A percentile compares a stretch with the other conserved stretches of the same genome.
These are phyloP conservation scores for Tetragonia tetragonoides DNA, from an alignment of 148 eudicot genomes.

Conservation along the genomic window DNA sequence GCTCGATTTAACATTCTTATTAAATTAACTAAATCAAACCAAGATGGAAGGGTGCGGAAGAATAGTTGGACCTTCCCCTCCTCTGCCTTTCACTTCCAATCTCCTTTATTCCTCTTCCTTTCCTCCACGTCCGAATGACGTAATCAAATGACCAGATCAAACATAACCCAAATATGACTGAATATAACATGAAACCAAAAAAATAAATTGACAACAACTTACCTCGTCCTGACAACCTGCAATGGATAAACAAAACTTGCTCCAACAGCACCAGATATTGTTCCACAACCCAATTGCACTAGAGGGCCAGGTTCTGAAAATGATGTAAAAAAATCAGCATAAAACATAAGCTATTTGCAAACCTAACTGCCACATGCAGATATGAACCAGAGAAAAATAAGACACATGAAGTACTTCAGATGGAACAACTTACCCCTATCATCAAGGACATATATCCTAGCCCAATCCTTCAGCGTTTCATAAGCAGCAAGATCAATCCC, in stretches of 20 bases:
- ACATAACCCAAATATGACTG: background rate
- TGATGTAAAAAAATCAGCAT: conserved; percentile 5
- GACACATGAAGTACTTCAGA: background rate
- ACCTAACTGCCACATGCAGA: background rate
- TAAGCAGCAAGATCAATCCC: conserved; percentile 95
- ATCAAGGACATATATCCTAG: conserved; percentile 56
- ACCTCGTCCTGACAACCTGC: conserved; percentile 98
- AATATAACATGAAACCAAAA: background rate
- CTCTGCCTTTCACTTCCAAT: background rate
- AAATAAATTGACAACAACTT: conserved; percentile 1
- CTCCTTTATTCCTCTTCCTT: background rate
- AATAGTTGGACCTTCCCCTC: background rate
- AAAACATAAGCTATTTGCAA: conserved; percentile 5
- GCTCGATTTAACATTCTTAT: too few relatives aligned
- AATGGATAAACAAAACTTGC: conserved; percentile 95
- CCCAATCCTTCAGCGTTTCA: conserved; percentile 83
- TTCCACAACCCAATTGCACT: conserved; percentile 95
- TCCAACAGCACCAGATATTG: conserved; percentile 89
- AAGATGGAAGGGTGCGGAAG: background rate
- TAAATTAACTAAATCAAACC: background rate
- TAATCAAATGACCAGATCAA: background rate
- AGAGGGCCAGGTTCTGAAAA: conserved; percentile 87
- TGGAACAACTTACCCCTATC: conserved; percentile 53
- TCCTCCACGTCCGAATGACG: background rate
- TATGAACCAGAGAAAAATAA: background rate